Evolutionary conservation across 2,329 filamentous ascomycete genomes (phyloP).

Genomic region (Colletotrichum tanaceti): DNA sequence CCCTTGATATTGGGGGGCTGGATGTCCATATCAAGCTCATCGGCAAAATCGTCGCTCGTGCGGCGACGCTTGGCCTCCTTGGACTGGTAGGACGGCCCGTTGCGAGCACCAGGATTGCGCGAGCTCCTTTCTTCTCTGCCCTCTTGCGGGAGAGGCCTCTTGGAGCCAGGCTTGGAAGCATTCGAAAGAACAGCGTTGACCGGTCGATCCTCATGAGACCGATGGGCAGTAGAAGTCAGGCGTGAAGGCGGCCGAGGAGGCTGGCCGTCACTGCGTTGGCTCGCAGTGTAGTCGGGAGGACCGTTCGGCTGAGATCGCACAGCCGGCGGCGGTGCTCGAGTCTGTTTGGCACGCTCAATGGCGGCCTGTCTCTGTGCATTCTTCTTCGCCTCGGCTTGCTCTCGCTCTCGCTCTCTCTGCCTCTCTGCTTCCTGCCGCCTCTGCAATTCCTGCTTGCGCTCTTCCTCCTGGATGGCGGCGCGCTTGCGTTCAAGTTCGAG

Average conservation of each 20-base stretch:
- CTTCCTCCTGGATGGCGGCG: conserved; percentile 73
- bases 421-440: conserved; percentile 71
- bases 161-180: conserved; percentile 77
- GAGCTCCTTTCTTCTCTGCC: conserved; percentile 66
- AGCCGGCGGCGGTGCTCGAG: conserved; percentile 70
- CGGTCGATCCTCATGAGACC: conserved; percentile 71
- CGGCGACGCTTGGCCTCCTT: conserved; percentile 83
- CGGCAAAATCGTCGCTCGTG: conserved; percentile 78
- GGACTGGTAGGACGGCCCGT: conserved; percentile 72
- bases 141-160: conserved; percentile 78
- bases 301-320: conserved; percentile 65
- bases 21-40: conserved; percentile 69
- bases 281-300: conserved; percentile 57
- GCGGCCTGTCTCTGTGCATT: conserved; percentile 71
- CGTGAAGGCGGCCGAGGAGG: conserved; percentile 64
- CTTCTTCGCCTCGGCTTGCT: conserved; percentile 75
- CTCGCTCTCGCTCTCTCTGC: conserved; percentile 70
- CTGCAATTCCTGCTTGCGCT: conserved; percentile 68
- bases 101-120: conserved; percentile 60
- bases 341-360: conserved; percentile 74
- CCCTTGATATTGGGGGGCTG: conserved; percentile 76
- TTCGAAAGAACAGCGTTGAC: conserved; percentile 70
- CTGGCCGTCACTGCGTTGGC: conserved; percentile 45
- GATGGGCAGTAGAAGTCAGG: conserved; percentile 65
- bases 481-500: conserved; percentile 83